Percentiles rank a stretch among this genome's conserved stretches.
phyloP scores from a whole-genome alignment of 257 asterid species.

The Paulownia fortunei region DNA sequence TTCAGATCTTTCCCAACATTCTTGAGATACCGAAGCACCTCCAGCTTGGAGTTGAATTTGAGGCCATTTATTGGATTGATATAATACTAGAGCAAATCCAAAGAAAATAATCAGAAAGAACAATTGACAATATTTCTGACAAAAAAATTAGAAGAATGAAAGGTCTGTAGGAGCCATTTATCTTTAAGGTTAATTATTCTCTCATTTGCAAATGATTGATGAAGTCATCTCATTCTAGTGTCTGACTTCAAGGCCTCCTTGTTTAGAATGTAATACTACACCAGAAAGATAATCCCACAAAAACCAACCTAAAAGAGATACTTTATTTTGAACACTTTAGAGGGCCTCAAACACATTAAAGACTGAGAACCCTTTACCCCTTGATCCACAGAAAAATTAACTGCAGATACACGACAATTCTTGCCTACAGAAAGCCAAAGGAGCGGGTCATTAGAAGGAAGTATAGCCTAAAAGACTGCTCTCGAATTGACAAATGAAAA shows the following conservation, averaged over 20 bases:
- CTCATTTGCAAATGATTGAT: conserved; percentile 3
- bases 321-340: not conserved
- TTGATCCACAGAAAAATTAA: no score
- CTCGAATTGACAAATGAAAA: no score
- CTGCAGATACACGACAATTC: not conserved
- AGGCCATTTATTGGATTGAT: conserved; percentile 56
- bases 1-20: conserved; percentile 27
- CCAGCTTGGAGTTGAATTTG: conserved; percentile 70
- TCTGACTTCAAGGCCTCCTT: not conserved
- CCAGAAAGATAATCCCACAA: not conserved
- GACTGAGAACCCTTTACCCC: not conserved
- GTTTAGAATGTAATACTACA: not conserved
- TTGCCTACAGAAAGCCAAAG: not conserved
- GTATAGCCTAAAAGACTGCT: not conserved
- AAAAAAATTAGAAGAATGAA: conserved; percentile 7
- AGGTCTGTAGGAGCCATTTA: not conserved
- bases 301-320: not conserved
- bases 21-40: conserved; percentile 74
- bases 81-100: conserved; percentile 63
- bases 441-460: not conserved
- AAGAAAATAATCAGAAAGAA: conserved; percentile 30
- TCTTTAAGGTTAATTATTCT: not conserved
- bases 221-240: not conserved
- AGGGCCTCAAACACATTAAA: no score
- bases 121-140: not conserved